Evolutionary conservation across 129 eudicot genomes (phyloP), one percentile per base, ranked within the genome.

Genomic region (Flaveria trinervia): DNA sequence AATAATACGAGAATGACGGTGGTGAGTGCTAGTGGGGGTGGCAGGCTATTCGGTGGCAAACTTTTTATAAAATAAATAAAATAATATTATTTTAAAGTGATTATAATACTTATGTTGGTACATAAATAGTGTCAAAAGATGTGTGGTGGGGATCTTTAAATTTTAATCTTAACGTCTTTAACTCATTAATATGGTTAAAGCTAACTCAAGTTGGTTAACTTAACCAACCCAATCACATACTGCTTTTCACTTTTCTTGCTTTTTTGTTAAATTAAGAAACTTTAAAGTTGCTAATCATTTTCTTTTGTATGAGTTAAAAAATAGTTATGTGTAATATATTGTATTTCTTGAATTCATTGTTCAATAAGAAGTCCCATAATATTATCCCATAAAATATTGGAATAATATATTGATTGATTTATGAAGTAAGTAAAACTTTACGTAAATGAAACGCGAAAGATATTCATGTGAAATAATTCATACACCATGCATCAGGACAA

Each of bases 1-100:
- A 77, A 72, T 22, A 17, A 65, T 73, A 68, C 30, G 79, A 57
- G 69, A 68, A 56, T 48, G 84, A 73, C 83, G 88, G 89, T 81
- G 87, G 72, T 36, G 71, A 30, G 72, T n/a, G 77, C 28, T 75
- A 46, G 79, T 28, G 77, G 59, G 49, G 68, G 59, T 79, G 78
- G 54, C 83, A 72, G 83, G 51, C 50, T 65, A 72, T 73, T 65
- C 68, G 75, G 83, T 80, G 67, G 43, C 70, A 65, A 65, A 57
- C 73, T 25, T 57, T 59, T 59, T 54, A 5, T 62, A 61, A 26
- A 36, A 65, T 62, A 23, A 43, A 43, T 55, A 55, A 66, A 66
- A 67, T 76, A 39, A 41, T 33, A 11, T 18, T 65, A 16, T 48
- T 17, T 44, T 49, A 65, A 45, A 12, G 60, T 26, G 16, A 28